Percentiles rank a stretch among this genome's conserved stretches.
Conservation (phyloP, 345 rosid species). For the Balakata baccata region DNA sequence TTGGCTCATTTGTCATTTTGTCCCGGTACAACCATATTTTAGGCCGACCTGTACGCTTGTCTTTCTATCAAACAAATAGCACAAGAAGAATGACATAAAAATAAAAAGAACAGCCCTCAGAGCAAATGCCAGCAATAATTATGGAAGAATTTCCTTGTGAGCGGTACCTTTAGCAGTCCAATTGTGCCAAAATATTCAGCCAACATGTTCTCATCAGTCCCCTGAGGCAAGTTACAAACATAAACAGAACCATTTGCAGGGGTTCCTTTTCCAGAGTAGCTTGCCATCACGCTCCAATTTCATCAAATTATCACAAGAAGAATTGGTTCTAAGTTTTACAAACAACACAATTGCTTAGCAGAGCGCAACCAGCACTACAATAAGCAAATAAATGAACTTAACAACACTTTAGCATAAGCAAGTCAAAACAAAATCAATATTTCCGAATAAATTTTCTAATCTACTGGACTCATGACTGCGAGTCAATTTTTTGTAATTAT, state of each 20-base stretch:
- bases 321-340: neutral
- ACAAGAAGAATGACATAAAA: neutral
- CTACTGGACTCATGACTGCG: neutral
- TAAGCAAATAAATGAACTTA: neutral
- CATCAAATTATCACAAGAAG: conserved; percentile 23
- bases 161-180: conserved; percentile 80
- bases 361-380: neutral
- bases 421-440: neutral
- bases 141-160: neutral
- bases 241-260: conserved; percentile 73
- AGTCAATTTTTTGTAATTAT: neutral
- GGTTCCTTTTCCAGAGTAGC: conserved; percentile 54
- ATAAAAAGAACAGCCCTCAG: neutral
- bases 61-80: conserved; percentile 43
- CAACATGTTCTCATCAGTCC: conserved; percentile 82
- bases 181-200: conserved; percentile 94
- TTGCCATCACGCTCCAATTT: conserved; percentile 60
- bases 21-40: conserved; percentile 92
- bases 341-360: neutral
- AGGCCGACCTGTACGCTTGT: conserved; percentile 86
- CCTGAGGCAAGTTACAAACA: conserved; percentile 76
- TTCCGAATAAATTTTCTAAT: neutral
- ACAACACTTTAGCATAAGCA: neutral
- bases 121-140: neutral
- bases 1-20: conserved; percentile 82